These are phyloP conservation scores for Debaryomyces hansenii DNA, from an alignment of 805 yeast species.

Conservation along the genomic window DNA sequence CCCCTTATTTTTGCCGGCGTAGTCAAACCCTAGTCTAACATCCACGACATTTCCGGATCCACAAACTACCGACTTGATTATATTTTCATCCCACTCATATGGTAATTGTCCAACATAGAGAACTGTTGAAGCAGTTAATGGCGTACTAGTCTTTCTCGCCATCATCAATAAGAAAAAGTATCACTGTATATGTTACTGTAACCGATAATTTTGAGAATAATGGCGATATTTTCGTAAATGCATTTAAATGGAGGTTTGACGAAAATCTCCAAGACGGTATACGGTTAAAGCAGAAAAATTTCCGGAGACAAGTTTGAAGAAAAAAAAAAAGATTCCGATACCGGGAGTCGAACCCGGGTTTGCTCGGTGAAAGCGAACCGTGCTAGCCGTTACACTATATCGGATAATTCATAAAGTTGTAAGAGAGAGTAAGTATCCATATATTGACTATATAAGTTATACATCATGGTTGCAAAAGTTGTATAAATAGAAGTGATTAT, in stretches of 20 bases:
- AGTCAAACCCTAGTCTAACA: slow-evolving; percentile 61
- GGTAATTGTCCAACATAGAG: slow-evolving; percentile 66
- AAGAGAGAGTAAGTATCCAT: too few relatives aligned
- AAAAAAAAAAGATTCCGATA: slow-evolving; percentile 51
- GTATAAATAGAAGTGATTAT: too few relatives aligned
- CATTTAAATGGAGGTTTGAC: too few relatives aligned
- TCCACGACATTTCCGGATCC: slow-evolving; percentile 74
- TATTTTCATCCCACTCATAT: slow-evolving; percentile 67
- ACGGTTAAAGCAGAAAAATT: too few relatives aligned
- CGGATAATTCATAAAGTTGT: too few relatives aligned
- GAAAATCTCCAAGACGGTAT: too few relatives aligned
- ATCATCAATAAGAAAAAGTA: slow-evolving; percentile 1
- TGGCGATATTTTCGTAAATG: too few relatives aligned
- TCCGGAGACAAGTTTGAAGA: too few relatives aligned
- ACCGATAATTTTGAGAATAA: too few relatives aligned
- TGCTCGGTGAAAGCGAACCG: slow-evolving; percentile 57
- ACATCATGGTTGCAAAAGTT: too few relatives aligned
- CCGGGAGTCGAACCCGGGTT: slow-evolving; percentile 86
- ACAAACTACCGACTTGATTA: slow-evolving; percentile 60
- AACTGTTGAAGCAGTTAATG: slow-evolving; percentile 36
- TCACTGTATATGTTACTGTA: too few relatives aligned
- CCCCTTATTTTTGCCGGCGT: slow-evolving; percentile 62
- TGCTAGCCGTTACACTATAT: slow-evolving; percentile 56
- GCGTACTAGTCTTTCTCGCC: slow-evolving; percentile 6
- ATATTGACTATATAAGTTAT: too few relatives aligned